These are phyloP conservation scores for Fusarium domesticum DNA, from an alignment of 2,329 filamentous ascomycete genomes.

Conservation along the genomic window DNA sequence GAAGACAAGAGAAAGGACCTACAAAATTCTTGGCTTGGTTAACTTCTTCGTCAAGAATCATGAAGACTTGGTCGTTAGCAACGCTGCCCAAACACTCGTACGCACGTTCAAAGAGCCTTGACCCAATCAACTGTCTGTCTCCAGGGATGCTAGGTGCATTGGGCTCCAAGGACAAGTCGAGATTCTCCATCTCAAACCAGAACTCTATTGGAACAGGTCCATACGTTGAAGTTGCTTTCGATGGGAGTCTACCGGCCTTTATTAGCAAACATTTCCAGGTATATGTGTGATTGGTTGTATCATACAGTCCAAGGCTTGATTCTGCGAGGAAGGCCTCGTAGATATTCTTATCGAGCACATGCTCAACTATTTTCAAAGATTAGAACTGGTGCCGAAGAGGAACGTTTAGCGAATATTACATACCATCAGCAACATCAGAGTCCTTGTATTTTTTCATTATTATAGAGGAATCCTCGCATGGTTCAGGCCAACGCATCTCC, in stretches of 20 bases:
- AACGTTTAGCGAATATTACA: not conserved
- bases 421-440: not conserved
- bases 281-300: not conserved
- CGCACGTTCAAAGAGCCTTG: not conserved
- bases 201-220: not conserved
- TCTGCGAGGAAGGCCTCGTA: not conserved
- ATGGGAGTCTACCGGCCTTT: not conserved
- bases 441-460: not conserved
- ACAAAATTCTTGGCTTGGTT: not conserved
- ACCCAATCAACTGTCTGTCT: not conserved
- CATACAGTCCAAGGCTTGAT: conserved; percentile 1
- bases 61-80: not conserved
- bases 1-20: not conserved
- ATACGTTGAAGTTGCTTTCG: not conserved
- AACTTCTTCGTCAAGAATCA: not conserved
- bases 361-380: conserved; percentile 3
- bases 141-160: not conserved
- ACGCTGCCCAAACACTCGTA: not conserved
- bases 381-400: not conserved
- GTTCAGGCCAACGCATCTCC: too few species aligned
- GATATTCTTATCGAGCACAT: conserved; percentile 2
- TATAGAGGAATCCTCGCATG: too few species aligned
- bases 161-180: not conserved
- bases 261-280: not conserved
- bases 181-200: not conserved